These are phyloP conservation scores for Pseudogymnoascus sp. DNA, from an alignment of 2,329 filamentous ascomycete species.

Conservation along the genomic window DNA sequence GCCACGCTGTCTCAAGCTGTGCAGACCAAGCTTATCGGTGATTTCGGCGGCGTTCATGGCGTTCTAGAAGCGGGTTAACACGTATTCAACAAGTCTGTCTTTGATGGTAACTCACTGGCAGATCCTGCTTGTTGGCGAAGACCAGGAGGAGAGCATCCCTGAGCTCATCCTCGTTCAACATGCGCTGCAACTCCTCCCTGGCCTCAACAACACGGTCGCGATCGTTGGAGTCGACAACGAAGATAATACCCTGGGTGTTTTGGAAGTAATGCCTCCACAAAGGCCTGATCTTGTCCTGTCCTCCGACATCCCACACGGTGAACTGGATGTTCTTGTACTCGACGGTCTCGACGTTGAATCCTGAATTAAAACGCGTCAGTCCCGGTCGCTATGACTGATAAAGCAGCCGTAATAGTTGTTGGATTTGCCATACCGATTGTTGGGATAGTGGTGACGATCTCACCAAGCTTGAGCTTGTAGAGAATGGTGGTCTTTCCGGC, in stretches of 20 bases:
- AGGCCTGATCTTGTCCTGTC: slow-evolving; percentile 99
- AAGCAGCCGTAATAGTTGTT: neutral
- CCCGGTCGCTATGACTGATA: neutral
- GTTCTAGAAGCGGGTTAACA: slow-evolving; percentile 54
- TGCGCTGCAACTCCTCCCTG: slow-evolving; percentile 90
- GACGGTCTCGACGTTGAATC: slow-evolving; percentile 99
- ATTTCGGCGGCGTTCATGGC: slow-evolving; percentile 99
- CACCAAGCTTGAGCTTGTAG: slow-evolving; percentile 99
- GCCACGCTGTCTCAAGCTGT: slow-evolving; percentile 95
- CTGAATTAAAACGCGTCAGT: slow-evolving; percentile 34
- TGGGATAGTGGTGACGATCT: slow-evolving; percentile 98
- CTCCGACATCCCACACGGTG: slow-evolving; percentile 99
- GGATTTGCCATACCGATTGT: slow-evolving; percentile 70
- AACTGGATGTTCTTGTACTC: slow-evolving; percentile 99
- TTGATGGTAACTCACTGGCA: slow-evolving; percentile 63
- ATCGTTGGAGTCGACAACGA: slow-evolving; percentile 99
- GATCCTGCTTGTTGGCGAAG: slow-evolving; percentile 99
- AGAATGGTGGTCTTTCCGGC: slow-evolving; percentile 99
- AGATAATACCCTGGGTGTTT: slow-evolving; percentile 99
- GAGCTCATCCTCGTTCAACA: slow-evolving; percentile 98
- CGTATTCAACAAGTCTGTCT: neutral
- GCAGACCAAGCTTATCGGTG: slow-evolving; percentile 98
- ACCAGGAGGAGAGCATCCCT: slow-evolving; percentile 93
- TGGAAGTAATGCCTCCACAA: slow-evolving; percentile 99
- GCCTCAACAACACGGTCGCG: slow-evolving; percentile 96